Percentiles rank a stretch among this genome's conserved stretches.
Conservation (phyloP, 805 yeast species). For the Hanseniaspora mollemarum region DNA sequence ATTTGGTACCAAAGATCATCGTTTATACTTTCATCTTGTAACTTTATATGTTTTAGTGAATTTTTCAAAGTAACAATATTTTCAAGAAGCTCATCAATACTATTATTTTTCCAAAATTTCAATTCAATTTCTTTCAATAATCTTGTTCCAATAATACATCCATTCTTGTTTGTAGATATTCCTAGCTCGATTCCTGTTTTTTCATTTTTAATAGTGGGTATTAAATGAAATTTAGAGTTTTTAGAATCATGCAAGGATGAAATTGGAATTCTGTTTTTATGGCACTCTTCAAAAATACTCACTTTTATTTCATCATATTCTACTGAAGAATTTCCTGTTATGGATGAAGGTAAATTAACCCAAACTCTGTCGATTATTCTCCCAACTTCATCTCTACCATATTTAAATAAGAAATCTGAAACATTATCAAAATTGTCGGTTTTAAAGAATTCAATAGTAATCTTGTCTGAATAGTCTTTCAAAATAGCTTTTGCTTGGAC, state of each 20-base stretch:
- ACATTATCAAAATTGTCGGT: slow-evolving; percentile 19
- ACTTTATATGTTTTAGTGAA: slow-evolving; percentile 30
- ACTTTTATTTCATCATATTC: slow-evolving; percentile 27
- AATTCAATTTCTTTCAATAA: slow-evolving; percentile 62
- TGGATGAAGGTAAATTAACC: slow-evolving; percentile 35
- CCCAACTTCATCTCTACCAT: slow-evolving; percentile 53
- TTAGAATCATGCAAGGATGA: slow-evolving; percentile 67
- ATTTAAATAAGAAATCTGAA: neutral
- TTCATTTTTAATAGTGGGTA: slow-evolving; percentile 56
- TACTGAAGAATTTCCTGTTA: slow-evolving; percentile 19
- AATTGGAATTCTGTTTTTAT: slow-evolving; percentile 60
- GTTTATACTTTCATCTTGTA: neutral
- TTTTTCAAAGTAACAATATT: slow-evolving; percentile 58
- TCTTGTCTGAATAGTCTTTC: slow-evolving; percentile 19
- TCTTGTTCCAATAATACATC: slow-evolving; percentile 75
- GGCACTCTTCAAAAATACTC: slow-evolving; percentile 42
- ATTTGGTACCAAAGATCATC: slow-evolving; percentile 17
- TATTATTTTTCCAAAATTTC: slow-evolving; percentile 42
- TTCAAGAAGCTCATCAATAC: slow-evolving; percentile 56
- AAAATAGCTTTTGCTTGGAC: slow-evolving; percentile 23
- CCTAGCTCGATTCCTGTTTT: slow-evolving; percentile 56
- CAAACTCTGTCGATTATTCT: slow-evolving; percentile 65
- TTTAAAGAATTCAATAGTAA: slow-evolving; percentile 25
- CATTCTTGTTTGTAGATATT: slow-evolving; percentile 76
- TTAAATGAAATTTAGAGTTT: slow-evolving; percentile 60